Base-by-base conservation (phyloP, 2,329 filamentous ascomycete genomes). In the Paraconiothyrium sp. region DNA sequence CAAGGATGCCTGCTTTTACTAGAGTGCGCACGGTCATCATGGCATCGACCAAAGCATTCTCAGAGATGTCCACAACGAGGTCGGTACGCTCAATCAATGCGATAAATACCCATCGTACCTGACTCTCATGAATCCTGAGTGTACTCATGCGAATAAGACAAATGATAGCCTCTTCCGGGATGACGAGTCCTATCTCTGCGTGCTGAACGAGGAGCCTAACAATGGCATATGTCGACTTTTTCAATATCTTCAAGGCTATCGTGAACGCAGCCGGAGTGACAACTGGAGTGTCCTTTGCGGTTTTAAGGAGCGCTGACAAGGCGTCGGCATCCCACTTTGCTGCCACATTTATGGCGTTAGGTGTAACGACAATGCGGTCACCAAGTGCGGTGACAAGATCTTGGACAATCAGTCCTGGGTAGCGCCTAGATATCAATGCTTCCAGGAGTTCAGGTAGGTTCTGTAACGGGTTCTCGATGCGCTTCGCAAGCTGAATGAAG, bases 261-360 rank as follows among this genome's bases (percentile, higher is more conserved):
- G 22, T 16, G 16, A 57, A 37, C n/a, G 47, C 24, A 3, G 7
- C 20, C 13, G 44, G 34, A 14, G 44, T 39, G 11, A 57, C 27
- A 8, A 57, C 30, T 2, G 11, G 13, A 30, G 47, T 1, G 9
- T n/a, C 11, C 1, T 24, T 43, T 22, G 22, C 35, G n/a, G 27
- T 22, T 7, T 27, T 14, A 11, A 57, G 54, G 5, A 57, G 46
- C 11, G 54, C 44, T 10, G 20, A 49, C 30, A 50, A 4, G 9
- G 54, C 44, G 34, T 39, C 16, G 11, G 2, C 34, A 30, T 57
- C 44, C 44, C 54, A 57, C 20, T 41, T 37, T 22, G 16, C 35
- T 4, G 46, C 54, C 9, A 34, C 54, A 9, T 24, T 49, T 10
- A 57, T 39, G 4, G 44, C 54, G 2, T 50, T 24, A 13, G 54